Evolutionary conservation across 371 early-diverging fungal genomes (phyloP), one percentile per base, ranked within the genome.

Genomic region (Mucor saturninus): DNA sequence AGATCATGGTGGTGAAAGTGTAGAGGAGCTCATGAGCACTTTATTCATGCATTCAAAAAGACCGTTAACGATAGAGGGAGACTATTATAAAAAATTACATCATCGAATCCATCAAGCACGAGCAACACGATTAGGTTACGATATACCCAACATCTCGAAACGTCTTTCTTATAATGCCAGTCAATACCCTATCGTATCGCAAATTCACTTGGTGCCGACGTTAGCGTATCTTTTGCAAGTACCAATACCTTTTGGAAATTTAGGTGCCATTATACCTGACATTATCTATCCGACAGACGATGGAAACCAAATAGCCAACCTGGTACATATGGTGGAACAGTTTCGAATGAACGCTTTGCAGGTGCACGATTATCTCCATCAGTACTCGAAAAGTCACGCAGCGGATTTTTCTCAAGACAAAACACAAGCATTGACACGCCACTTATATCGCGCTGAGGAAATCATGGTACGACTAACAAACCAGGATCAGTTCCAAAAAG

Each of bases 1-100:
- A 2, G 97, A 98, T 69, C 99, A 99, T 67, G 99, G 99, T 10
- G 98, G 99, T 10, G 96, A 96, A 63, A 93, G 94, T 58, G 85
- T 86, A 43, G 83, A 90, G 43, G 99, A 99, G 65, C 74, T 96
- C 31, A 89, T 90, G 69, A 92, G 96, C 4, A 94, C 84, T 3
- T 66, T 97, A 56, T 93, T 95, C 68, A 52, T 95, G 7, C 93
- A 95, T 75, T 83, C 88, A 52, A 64, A 70, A 58, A 65, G 86
- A 42, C 68, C 74, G 30, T 54, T 85, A 14, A 73, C 73, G 46
- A 31, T 52, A 3, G 11, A 50, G 4, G 28, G 10, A 11, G 28
- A 38, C 2, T 64, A 68, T 13, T 66, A 61, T 14, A 59, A 53
- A 5, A 39, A 56, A 2, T 35, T 77, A 1, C 72, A 53, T 46